Percentiles rank a stretch among this genome's conserved stretches.
phyloP scores from a whole-genome alignment of 768 basidiomycete species.

The Daedaleopsis nitida region DNA sequence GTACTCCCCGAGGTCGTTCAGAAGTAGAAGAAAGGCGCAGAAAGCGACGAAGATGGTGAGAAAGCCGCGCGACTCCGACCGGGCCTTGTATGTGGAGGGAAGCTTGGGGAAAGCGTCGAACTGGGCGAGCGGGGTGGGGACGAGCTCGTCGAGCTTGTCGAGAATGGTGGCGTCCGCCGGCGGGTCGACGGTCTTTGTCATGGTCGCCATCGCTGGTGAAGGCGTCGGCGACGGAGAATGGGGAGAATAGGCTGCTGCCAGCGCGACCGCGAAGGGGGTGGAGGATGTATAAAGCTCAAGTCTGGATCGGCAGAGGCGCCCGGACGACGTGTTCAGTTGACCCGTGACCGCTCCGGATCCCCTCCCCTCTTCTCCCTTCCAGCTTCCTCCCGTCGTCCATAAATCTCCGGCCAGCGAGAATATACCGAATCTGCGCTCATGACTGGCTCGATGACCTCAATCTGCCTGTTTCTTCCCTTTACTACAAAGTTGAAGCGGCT shows the following conservation, averaged over 20 bases:
- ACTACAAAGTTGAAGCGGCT: too few relatives aligned
- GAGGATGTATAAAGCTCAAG: slow-evolving; percentile 16
- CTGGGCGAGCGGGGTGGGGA: slow-evolving; percentile 64
- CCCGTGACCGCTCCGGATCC: slow-evolving; percentile 15
- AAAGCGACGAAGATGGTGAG: slow-evolving; percentile 72
- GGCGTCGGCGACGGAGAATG: slow-evolving; percentile 9
- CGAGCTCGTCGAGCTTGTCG: slow-evolving; percentile 62
- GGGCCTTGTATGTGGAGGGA: slow-evolving; percentile 76
- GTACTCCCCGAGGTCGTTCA: slow-evolving; percentile 90
- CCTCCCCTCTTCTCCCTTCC: neutral
- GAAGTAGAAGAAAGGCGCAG: slow-evolving; percentile 70
- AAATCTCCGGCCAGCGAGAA: slow-evolving; percentile 14
- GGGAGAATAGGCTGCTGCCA: slow-evolving; percentile 9
- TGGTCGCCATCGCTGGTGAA: slow-evolving; percentile 9
- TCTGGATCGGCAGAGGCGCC: slow-evolving; percentile 3
- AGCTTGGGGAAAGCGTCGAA: slow-evolving; percentile 91
- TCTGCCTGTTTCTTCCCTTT: neutral
- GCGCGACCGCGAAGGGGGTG: slow-evolving; percentile 3
- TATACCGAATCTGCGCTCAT: slow-evolving; percentile 7
- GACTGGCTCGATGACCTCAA: neutral
- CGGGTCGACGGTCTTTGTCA: slow-evolving; percentile 15
- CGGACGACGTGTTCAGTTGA: slow-evolving; percentile 13
- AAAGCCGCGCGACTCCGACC: slow-evolving; percentile 79
- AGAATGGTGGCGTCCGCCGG: slow-evolving; percentile 41
- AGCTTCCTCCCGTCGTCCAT: neutral